Evolutionary conservation across 2,329 filamentous ascomycete species (phyloP).

Genomic region (Alternaria sp.): DNA sequence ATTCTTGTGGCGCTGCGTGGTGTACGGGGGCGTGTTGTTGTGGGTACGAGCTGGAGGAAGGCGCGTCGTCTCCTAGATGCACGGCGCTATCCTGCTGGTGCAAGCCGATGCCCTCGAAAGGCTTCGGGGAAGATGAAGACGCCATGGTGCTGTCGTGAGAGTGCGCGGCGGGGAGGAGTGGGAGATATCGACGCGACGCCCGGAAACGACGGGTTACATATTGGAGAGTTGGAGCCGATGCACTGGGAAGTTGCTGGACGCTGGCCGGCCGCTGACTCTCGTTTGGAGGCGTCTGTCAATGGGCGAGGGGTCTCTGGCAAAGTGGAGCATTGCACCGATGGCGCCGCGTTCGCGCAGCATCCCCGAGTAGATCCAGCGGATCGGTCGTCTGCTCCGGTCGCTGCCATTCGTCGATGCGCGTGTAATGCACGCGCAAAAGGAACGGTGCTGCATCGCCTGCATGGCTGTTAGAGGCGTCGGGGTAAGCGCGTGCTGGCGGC

Average conservation of each 20-base stretch:
- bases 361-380: slow-evolving; percentile 11
- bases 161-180: background rate
- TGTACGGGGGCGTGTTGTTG: slow-evolving; percentile 4
- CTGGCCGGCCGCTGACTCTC: background rate
- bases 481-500: background rate
- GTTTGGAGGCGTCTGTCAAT: background rate
- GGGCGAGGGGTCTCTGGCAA: slow-evolving; percentile 1
- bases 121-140: slow-evolving; percentile 19
- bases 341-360: slow-evolving; percentile 6
- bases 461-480: background rate
- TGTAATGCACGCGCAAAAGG: background rate
- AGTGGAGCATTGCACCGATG: slow-evolving; percentile 1
- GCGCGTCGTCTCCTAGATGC: slow-evolving; percentile 19
- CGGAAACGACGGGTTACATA: background rate
- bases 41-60: background rate
- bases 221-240: background rate
- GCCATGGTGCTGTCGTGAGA: slow-evolving; percentile 4
- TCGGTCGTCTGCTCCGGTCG: background rate
- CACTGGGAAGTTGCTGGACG: background rate
- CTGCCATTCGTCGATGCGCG: slow-evolving; percentile 1
- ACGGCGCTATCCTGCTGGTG: slow-evolving; percentile 34
- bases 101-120: slow-evolving; percentile 15
- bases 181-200: background rate
- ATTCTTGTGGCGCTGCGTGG: background rate
- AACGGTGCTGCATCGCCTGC: background rate